phyloP scores from a whole-genome alignment of 2,329 filamentous ascomycete species.

The Stagonosporopsis vannaccii region DNA sequence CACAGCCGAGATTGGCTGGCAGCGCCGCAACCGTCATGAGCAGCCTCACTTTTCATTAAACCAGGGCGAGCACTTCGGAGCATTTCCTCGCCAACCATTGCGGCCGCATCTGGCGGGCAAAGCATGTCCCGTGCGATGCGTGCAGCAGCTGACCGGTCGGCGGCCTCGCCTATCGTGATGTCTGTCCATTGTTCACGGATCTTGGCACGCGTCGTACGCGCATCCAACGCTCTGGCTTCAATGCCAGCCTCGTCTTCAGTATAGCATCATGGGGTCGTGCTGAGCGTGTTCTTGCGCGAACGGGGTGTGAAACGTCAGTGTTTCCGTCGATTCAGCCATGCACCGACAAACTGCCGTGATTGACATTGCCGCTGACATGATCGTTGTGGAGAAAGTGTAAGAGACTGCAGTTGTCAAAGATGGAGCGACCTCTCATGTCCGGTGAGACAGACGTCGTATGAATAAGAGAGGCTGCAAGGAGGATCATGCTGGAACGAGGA shows the following conservation, averaged over 20 bases:
- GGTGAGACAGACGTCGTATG: slow-evolving; percentile 18
- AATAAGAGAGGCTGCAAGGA: slow-evolving; percentile 20
- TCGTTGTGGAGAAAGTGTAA: slow-evolving; percentile 13
- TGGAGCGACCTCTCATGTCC: slow-evolving; percentile 31
- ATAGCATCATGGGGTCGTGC: slow-evolving; percentile 1
- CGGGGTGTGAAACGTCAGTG: slow-evolving; percentile 13
- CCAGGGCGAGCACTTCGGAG: slow-evolving; percentile 37
- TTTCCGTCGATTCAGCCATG: not conserved
- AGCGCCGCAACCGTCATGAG: slow-evolving; percentile 34
- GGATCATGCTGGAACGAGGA: slow-evolving; percentile 22
- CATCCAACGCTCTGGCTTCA: slow-evolving; percentile 3
- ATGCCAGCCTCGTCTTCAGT: not conserved
- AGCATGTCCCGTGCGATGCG: slow-evolving; percentile 16
- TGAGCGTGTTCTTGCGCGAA: slow-evolving; percentile 4
- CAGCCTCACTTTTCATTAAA: slow-evolving; percentile 41
- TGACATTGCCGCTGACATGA: slow-evolving; percentile 14
- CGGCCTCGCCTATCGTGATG: slow-evolving; percentile 13
- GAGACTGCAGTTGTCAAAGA: slow-evolving; percentile 22
- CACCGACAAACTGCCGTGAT: slow-evolving; percentile 17
- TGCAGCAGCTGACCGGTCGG: slow-evolving; percentile 22
- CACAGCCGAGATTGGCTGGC: slow-evolving; percentile 33
- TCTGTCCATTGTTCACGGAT: slow-evolving; percentile 8
- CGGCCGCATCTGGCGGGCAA: slow-evolving; percentile 13
- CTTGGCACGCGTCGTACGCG: slow-evolving; percentile 10
- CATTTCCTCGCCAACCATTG: slow-evolving; percentile 20